Evolutionary conservation across 176 grass and related monocot species (phyloP).

Genomic region (Phyllostachys edulis): DNA sequence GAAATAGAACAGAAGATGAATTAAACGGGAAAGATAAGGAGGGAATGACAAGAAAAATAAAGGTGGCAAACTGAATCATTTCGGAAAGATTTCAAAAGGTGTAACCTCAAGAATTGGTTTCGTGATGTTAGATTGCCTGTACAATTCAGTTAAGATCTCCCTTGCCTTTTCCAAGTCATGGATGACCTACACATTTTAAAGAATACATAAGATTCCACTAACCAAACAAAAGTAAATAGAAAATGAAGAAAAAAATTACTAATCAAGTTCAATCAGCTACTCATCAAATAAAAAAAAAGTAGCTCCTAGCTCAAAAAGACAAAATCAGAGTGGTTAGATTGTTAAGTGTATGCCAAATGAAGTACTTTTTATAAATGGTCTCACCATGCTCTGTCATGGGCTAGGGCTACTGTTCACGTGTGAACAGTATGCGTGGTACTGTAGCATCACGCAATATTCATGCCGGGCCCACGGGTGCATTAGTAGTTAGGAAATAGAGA

Average conservation of each 20-base stretch:
- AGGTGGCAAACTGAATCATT: neutral
- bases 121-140: slow-evolving; percentile 51
- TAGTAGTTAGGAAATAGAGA: too few species aligned
- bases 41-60: neutral
- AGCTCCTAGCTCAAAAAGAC: neutral
- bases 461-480: too few species aligned
- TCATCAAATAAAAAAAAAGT: neutral
- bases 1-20: neutral
- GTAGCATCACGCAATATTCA: too few species aligned
- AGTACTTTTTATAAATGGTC: neutral
- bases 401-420: too few species aligned
- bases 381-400: too few species aligned
- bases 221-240: neutral
- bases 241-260: neutral
- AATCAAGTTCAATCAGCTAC: neutral
- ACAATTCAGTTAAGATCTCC: slow-evolving; percentile 56
- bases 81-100: slow-evolving; percentile 10
- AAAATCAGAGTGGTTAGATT: neutral
- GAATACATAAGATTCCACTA: slow-evolving; percentile 32
- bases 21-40: neutral
- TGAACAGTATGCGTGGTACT: too few species aligned
- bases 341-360: neutral
- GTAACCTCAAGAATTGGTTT: slow-evolving; percentile 78
- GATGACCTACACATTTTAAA: slow-evolving; percentile 51
- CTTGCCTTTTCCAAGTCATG: slow-evolving; percentile 76